Evolutionary conservation across 2,329 filamentous ascomycete species (phyloP).

Genomic region (Coniochaeta sp.): DNA sequence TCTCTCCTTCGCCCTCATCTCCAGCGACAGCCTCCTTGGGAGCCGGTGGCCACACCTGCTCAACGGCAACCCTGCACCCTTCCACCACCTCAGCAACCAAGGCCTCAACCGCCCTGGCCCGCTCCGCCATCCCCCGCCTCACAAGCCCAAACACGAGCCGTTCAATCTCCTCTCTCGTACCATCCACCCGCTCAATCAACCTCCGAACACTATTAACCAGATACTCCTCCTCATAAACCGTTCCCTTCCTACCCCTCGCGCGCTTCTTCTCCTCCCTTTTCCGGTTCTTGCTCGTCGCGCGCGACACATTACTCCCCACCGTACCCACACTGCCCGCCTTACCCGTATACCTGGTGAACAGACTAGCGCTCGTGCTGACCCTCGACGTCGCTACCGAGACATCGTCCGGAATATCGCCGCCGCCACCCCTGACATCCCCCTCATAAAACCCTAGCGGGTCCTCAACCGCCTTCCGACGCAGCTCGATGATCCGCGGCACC

Average conservation of each 20-base stretch:
- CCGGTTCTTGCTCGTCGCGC: conserved; percentile 81
- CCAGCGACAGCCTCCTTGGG: conserved; percentile 9
- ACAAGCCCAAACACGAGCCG: conserved; percentile 70
- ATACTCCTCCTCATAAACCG: conserved; percentile 97
- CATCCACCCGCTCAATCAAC: conserved; percentile 75
- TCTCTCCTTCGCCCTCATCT: conserved; percentile 12
- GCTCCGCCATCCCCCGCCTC: conserved; percentile 78
- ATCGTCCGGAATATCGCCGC: conserved; percentile 74
- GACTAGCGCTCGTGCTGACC: conserved; percentile 71
- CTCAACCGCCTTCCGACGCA: conserved; percentile 70
- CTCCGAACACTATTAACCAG: conserved; percentile 80
- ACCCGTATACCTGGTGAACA: conserved; percentile 90
- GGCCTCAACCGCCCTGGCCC: conserved; percentile 68
- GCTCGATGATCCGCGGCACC: conserved; percentile 74
- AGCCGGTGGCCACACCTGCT: conserved; percentile 55
- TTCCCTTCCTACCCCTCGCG: conserved; percentile 89
- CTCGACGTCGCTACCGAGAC: conserved; percentile 79
- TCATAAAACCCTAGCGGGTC: conserved; percentile 89
- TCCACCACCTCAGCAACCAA: conserved; percentile 68
- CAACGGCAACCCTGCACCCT: conserved; percentile 57
- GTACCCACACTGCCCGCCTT: conserved; percentile 33
- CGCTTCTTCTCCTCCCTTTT: conserved; percentile 90
- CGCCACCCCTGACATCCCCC: conserved; percentile 46
- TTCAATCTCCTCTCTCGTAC: conserved; percentile 62
- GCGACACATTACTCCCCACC: conserved; percentile 59